These are phyloP conservation scores for Pinus taeda DNA, from an alignment of 75 land plant species.

Conservation along the genomic window DNA sequence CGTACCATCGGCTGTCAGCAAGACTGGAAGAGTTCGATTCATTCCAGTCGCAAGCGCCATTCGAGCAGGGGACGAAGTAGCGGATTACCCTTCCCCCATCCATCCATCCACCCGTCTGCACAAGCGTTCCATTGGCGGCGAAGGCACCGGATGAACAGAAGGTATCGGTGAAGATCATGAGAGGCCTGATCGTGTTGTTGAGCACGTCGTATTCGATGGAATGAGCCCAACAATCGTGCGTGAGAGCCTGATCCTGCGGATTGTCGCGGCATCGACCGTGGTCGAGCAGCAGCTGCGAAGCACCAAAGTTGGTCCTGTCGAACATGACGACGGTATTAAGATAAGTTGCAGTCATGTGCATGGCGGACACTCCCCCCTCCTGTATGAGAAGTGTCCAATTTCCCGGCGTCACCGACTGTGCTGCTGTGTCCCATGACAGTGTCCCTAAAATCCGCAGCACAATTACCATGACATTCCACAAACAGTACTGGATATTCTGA, in stretches of 20 bases:
- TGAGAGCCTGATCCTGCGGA: no score
- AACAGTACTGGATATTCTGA: no score
- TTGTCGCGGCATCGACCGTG: not conserved
- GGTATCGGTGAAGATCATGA: conserved; percentile 26
- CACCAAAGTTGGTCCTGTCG: conserved; percentile 50
- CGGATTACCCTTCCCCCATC: conserved; percentile 27
- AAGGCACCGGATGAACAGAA: conserved; percentile 42
- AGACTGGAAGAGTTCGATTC: conserved; percentile 15
- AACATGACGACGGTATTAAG: conserved; percentile 49
- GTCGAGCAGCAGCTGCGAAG: conserved; percentile 19
- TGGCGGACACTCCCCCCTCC: conserved; percentile 55
- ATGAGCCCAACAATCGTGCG: conserved; percentile 28
- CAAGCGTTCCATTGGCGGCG: conserved; percentile 29
- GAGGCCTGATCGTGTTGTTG: conserved; percentile 18
- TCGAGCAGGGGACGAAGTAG: conserved; percentile 22
- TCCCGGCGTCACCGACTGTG: not conserved
- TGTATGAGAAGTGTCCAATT: conserved; percentile 36
- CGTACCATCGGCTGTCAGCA: conserved; percentile 32
- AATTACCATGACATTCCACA: no score
- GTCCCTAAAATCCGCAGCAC: no score
- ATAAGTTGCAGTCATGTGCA: conserved; percentile 59
- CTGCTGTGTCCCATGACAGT: no score
- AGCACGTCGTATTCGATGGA: conserved; percentile 11
- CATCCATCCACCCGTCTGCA: conserved; percentile 41
- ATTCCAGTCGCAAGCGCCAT: conserved; percentile 28